Evolutionary conservation across 305 asterid genomes (phyloP).

Genomic region (Fraxinus dipetala): DNA sequence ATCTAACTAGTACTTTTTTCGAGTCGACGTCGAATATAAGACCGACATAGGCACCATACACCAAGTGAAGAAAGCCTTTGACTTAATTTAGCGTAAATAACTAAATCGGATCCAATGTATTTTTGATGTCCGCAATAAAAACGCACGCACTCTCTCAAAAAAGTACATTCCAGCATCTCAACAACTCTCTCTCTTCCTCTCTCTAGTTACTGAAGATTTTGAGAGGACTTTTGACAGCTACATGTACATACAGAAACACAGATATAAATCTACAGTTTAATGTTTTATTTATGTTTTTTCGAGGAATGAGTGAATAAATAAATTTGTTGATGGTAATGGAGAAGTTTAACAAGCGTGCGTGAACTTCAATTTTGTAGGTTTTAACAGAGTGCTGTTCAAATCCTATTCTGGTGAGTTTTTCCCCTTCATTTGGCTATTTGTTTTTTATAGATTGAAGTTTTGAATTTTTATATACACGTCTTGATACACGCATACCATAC

Average conservation of each 20-base stretch:
- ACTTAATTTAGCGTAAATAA: slow-evolving; percentile 19
- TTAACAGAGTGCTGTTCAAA: slow-evolving; percentile 22
- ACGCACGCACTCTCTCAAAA: slow-evolving; percentile 16
- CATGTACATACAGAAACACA: not conserved
- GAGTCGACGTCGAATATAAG: not conserved
- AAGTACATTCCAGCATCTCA: slow-evolving; percentile 1
- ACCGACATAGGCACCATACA: not conserved
- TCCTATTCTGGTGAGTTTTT: slow-evolving; percentile 25
- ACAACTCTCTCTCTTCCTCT: slow-evolving; percentile 30
- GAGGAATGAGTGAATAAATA: not conserved
- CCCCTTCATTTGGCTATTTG: slow-evolving; percentile 7
- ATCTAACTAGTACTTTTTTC: not conserved
- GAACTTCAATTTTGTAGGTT: slow-evolving; percentile 27
- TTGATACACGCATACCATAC: not conserved
- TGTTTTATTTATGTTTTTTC: slow-evolving; percentile 1
- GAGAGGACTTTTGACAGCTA: slow-evolving; percentile 27
- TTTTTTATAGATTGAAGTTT: slow-evolving; percentile 1
- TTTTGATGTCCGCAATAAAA: slow-evolving; percentile 57
- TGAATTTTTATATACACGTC: slow-evolving; percentile 1
- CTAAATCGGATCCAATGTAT: slow-evolving; percentile 41
- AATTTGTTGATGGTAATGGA: slow-evolving; percentile 19
- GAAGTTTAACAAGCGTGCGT: slow-evolving; percentile 7
- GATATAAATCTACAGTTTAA: slow-evolving; percentile 12
- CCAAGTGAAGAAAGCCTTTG: slow-evolving; percentile 22
- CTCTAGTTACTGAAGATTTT: slow-evolving; percentile 23